Evolutionary conservation across 177 flowering plant genomes (phyloP).

Genomic region (Telopea speciosissima): DNA sequence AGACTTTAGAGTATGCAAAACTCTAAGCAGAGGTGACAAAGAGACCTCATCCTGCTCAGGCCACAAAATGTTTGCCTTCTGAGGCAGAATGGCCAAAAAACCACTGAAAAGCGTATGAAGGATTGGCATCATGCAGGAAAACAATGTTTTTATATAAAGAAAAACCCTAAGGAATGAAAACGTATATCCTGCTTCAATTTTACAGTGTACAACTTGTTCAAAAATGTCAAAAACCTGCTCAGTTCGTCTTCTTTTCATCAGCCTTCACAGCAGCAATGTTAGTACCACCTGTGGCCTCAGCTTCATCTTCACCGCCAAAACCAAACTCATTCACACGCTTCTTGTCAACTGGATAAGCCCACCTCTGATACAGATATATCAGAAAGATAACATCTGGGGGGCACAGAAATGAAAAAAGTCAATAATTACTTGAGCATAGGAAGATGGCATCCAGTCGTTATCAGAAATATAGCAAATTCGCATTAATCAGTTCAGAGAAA

Average conservation of each 20-base stretch:
- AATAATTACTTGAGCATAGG: no score
- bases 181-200: slow-evolving; percentile 18
- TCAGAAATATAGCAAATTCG: no score
- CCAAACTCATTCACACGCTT: slow-evolving; percentile 94
- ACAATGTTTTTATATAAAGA: background rate
- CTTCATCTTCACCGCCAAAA: slow-evolving; percentile 81
- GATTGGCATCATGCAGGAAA: background rate
- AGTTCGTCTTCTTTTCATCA: slow-evolving; percentile 73
- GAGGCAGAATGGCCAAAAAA: background rate
- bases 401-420: background rate
- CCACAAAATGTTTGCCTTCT: background rate
- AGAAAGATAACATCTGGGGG: slow-evolving; percentile 86
- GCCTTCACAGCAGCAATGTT: slow-evolving; percentile 9
- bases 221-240: slow-evolving; percentile 14
- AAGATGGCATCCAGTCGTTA: no score
- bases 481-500: no score
- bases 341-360: slow-evolving; percentile 85
- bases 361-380: slow-evolving; percentile 84
- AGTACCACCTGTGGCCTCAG: background rate
- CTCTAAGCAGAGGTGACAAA: background rate
- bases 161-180: background rate
- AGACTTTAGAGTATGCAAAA: no score
- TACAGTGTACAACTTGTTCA: slow-evolving; percentile 13
- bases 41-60: background rate
- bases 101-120: no score